These are phyloP conservation scores for Madurella mycetomatis DNA, from an alignment of 2,329 filamentous ascomycete species.

Conservation along the genomic window DNA sequence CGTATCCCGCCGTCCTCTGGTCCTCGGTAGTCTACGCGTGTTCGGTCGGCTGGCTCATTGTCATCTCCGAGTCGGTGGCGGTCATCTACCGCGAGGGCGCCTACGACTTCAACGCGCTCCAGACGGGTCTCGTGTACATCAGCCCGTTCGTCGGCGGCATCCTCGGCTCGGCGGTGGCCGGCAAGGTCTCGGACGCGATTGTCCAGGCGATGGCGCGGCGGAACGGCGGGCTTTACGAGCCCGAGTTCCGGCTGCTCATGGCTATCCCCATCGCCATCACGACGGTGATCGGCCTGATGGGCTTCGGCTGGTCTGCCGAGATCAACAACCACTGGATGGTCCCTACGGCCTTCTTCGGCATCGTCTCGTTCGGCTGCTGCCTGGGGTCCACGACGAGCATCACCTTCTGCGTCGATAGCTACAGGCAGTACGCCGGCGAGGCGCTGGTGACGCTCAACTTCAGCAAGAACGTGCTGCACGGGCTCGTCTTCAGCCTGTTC, in stretches of 20 bases:
- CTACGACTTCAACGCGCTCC: slow-evolving; percentile 78
- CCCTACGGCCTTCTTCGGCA: slow-evolving; percentile 86
- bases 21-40: slow-evolving; percentile 78
- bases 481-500: slow-evolving; percentile 83
- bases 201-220: slow-evolving; percentile 75
- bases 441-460: slow-evolving; percentile 93
- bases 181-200: slow-evolving; percentile 79
- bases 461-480: slow-evolving; percentile 89
- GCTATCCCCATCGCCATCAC: slow-evolving; percentile 71
- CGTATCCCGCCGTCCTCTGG: slow-evolving; percentile 88
- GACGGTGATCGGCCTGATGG: slow-evolving; percentile 84
- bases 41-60: slow-evolving; percentile 91
- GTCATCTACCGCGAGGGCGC: slow-evolving; percentile 67
- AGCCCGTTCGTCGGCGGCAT: slow-evolving; percentile 86
- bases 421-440: slow-evolving; percentile 89
- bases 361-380: slow-evolving; percentile 88
- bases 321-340: slow-evolving; percentile 78
- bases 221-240: slow-evolving; percentile 93
- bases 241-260: slow-evolving; percentile 90
- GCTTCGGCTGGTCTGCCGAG: slow-evolving; percentile 88
- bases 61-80: slow-evolving; percentile 82
- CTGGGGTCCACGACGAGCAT: slow-evolving; percentile 87
- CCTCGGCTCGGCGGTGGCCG: slow-evolving; percentile 86
- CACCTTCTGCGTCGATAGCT: slow-evolving; percentile 90
- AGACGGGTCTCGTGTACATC: slow-evolving; percentile 82